phyloP scores from a whole-genome alignment of 371 early-diverging fungal genomes.

The Mortierella sp. region DNA sequence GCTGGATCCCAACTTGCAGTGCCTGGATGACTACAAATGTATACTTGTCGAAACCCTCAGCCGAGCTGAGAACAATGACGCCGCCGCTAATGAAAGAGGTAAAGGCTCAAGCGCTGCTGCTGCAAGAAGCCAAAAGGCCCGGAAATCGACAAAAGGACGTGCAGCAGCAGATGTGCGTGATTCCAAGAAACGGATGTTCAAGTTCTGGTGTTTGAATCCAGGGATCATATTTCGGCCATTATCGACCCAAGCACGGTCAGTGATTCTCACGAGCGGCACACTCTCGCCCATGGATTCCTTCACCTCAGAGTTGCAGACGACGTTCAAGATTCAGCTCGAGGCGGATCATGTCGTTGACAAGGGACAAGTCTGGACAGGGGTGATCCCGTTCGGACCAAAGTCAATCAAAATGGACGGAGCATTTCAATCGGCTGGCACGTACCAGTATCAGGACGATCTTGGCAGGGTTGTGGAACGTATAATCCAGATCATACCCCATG shows the following conservation, averaged over 20 bases:
- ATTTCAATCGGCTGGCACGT: slow-evolving; percentile 16
- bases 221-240: slow-evolving; percentile 71
- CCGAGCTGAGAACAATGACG: slow-evolving; percentile 22
- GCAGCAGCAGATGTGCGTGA: slow-evolving; percentile 4
- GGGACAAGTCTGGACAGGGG: slow-evolving; percentile 47
- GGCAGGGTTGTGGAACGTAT: slow-evolving; percentile 67
- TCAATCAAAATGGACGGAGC: slow-evolving; percentile 27
- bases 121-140: slow-evolving; percentile 3
- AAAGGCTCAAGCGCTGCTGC: background rate
- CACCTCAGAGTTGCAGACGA: slow-evolving; percentile 71
- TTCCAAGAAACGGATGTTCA: slow-evolving; percentile 50
- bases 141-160: background rate
- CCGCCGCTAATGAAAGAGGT: background rate
- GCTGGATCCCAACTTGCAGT: slow-evolving; percentile 33
- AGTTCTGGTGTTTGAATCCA: slow-evolving; percentile 72
- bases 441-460: slow-evolving; percentile 76
- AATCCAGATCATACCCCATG: slow-evolving; percentile 62
- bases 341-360: slow-evolving; percentile 36
- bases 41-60: slow-evolving; percentile 50
- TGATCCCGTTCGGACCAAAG: slow-evolving; percentile 27
- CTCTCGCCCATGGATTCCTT: slow-evolving; percentile 83
- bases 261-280: slow-evolving; percentile 90
- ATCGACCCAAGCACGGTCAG: slow-evolving; percentile 58
- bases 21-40: slow-evolving; percentile 59
- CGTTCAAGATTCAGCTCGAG: slow-evolving; percentile 26